Percentiles rank a stretch among this genome's conserved stretches.
Conservation (phyloP, 768 basidiomycete species). For the Tephrocybe rancida region DNA sequence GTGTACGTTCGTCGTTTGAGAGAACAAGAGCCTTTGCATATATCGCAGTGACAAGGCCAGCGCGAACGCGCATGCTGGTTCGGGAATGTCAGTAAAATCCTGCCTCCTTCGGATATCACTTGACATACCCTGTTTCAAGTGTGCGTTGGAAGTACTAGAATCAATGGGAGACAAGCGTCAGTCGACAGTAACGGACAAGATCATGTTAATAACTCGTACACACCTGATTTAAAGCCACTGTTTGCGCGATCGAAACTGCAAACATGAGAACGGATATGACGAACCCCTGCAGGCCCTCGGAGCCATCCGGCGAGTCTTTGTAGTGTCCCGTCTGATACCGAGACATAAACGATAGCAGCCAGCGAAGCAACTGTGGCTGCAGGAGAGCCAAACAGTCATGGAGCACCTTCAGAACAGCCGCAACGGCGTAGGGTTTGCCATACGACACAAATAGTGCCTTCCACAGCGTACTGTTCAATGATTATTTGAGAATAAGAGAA, state of each 20-base stretch:
- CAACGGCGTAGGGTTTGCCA: conserved; percentile 71
- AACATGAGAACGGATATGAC: conserved; percentile 82
- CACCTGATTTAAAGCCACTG: conserved; percentile 80
- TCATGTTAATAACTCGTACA: conserved; percentile 1
- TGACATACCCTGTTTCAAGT: conserved; percentile 64
- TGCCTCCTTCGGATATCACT: background rate
- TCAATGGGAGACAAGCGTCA: conserved; percentile 1
- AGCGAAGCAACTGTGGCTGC: conserved; percentile 85
- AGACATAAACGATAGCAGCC: conserved; percentile 81
- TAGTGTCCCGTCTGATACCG: conserved; percentile 62
- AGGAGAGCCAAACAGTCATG: conserved; percentile 83
- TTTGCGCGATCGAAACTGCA: conserved; percentile 72
- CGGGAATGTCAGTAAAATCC: background rate
- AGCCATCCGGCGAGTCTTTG: conserved; percentile 25
- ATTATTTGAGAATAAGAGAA: background rate
- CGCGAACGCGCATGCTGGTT: conserved; percentile 84
- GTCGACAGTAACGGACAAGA: background rate
- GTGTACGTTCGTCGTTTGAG: conserved; percentile 80
- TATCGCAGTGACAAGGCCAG: conserved; percentile 83
- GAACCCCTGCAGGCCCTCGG: conserved; percentile 66
- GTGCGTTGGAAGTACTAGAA: conserved; percentile 82
- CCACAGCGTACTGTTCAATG: conserved; percentile 59
- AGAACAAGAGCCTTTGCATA: conserved; percentile 87
- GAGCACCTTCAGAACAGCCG: conserved; percentile 65
- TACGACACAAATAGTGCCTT: conserved; percentile 76